Percentiles rank a stretch among this genome's conserved stretches.
phyloP scores from a whole-genome alignment of 148 eudicot species.

The Amaranthus palmeri region DNA sequence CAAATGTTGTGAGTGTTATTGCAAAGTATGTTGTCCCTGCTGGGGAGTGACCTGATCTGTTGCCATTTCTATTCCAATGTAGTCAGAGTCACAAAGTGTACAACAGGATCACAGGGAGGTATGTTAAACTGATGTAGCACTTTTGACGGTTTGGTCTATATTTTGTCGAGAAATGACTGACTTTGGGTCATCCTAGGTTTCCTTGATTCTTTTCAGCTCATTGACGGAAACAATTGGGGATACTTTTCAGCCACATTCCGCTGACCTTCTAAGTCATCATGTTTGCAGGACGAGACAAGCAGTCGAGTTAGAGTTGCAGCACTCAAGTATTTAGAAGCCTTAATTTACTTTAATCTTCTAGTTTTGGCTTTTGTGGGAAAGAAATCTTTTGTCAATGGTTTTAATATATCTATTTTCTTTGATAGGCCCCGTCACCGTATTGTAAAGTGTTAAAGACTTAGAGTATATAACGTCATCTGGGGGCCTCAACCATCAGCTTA shows the following conservation, averaged over 20 bases:
- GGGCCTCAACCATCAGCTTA: no score
- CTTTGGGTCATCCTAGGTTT: slow-evolving; percentile 53
- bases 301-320: slow-evolving; percentile 93
- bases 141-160: slow-evolving; percentile 1
- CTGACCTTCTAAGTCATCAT: slow-evolving; percentile 72
- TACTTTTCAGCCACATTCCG: slow-evolving; percentile 76
- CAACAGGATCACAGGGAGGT: slow-evolving; percentile 98
- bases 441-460: no score
- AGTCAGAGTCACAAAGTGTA: slow-evolving; percentile 85
- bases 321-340: slow-evolving; percentile 55
- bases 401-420: slow-evolving; percentile 21
- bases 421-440: slow-evolving; percentile 58
- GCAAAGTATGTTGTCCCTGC: slow-evolving; percentile 97
- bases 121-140: slow-evolving; percentile 4
- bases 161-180: not conserved
- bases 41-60: slow-evolving; percentile 94
- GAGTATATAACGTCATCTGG: no score
- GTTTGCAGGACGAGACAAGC: slow-evolving; percentile 88
- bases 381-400: slow-evolving; percentile 9
- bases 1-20: slow-evolving; percentile 85
- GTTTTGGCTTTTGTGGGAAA: slow-evolving; percentile 2
- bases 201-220: slow-evolving; percentile 90
- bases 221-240: slow-evolving; percentile 92
- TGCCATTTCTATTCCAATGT: slow-evolving; percentile 94
- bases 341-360: slow-evolving; percentile 4